Percentiles rank a stretch among this genome's conserved stretches.
Conservation (phyloP, 164 flowering plant genomes). For the Liquidambar formosana region DNA sequence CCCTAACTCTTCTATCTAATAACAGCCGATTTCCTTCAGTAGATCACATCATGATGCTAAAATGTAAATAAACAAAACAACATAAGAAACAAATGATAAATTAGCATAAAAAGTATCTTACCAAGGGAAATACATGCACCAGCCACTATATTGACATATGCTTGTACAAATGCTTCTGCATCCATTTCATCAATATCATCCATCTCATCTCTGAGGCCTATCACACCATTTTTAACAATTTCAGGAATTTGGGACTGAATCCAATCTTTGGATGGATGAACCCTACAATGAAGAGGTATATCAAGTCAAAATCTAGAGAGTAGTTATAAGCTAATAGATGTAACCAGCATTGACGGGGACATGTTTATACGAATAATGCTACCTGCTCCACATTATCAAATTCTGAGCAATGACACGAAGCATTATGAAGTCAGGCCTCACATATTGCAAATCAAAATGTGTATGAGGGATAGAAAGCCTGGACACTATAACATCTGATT, state of each 20-base stretch:
- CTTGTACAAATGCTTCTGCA: conserved; percentile 74
- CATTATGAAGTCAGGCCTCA: conserved; percentile 97
- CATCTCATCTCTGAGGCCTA: conserved; percentile 51
- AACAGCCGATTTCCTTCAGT: too few relatives aligned
- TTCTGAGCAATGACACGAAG: conserved; percentile 94
- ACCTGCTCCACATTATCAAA: conserved; percentile 97
- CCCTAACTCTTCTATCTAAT: too few relatives aligned
- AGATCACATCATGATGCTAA: too few relatives aligned
- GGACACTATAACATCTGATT: conserved; percentile 65
- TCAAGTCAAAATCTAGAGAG: conserved; percentile 8
- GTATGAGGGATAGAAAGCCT: conserved; percentile 80
- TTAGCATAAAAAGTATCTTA: conserved; percentile 26
- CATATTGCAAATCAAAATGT: conserved; percentile 80
- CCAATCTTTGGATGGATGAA: conserved; percentile 80
- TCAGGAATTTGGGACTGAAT: conserved; percentile 83
- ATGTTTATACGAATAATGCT: conserved; percentile 15
- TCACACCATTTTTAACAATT: conserved; percentile 56
- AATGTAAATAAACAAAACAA: too few relatives aligned
- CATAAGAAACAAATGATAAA: neutral
- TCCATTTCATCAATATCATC: conserved; percentile 70
- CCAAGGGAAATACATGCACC: conserved; percentile 95
- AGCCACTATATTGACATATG: conserved; percentile 81
- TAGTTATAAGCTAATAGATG: neutral
- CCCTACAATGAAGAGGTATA: conserved; percentile 38
- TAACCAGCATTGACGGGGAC: neutral